Evolutionary conservation across 2,329 filamentous ascomycete species (phyloP).

Genomic region (Talaromyces pinophilus): DNA sequence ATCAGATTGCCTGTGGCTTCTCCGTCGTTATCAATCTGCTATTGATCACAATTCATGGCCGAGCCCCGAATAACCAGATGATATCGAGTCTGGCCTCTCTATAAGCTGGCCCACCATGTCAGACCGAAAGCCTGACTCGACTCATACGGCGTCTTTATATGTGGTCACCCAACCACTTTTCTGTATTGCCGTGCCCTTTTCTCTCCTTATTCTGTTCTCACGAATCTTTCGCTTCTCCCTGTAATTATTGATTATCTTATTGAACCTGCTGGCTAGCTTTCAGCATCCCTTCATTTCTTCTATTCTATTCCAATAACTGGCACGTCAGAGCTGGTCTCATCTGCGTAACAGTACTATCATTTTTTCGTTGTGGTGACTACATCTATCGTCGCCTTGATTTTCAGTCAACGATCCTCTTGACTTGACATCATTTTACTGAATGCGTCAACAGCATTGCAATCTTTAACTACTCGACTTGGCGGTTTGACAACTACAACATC

Average conservation of each 20-base stretch:
- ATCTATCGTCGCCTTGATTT: background rate
- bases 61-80: background rate
- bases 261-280: slow-evolving; percentile 8
- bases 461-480: background rate
- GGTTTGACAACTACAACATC: background rate
- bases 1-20: background rate
- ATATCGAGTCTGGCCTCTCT: background rate
- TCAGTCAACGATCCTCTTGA: background rate
- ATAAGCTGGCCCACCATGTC: background rate
- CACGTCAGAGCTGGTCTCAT: slow-evolving; percentile 17
- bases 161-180: slow-evolving; percentile 10
- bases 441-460: slow-evolving; percentile 9
- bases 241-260: slow-evolving; percentile 6
- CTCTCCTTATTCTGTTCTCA: background rate
- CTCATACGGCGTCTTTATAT: slow-evolving; percentile 7
- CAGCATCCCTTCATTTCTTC: slow-evolving; percentile 6
- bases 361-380: slow-evolving; percentile 1
- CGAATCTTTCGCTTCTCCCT: slow-evolving; percentile 8
- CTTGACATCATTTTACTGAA: slow-evolving; percentile 16
- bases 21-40: background rate
- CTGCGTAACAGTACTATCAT: slow-evolving; percentile 2
- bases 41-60: slow-evolving; percentile 1
- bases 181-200: background rate
- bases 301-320: background rate
- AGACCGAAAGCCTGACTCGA: background rate